phyloP scores from a whole-genome alignment of 2,329 filamentous ascomycete species.

The Apiospora koreana region DNA sequence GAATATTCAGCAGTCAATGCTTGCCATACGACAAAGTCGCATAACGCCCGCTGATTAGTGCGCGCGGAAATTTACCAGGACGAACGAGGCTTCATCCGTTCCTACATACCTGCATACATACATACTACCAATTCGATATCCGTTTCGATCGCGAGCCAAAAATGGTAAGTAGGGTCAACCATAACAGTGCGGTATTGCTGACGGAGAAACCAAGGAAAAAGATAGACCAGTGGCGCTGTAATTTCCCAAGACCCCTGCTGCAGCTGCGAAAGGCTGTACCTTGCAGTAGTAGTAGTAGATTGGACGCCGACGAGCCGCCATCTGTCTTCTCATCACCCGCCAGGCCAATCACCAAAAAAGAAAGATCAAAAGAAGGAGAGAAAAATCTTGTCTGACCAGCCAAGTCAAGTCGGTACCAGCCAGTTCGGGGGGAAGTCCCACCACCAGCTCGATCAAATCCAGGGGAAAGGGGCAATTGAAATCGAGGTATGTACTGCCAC shows the following conservation, averaged over 20 bases:
- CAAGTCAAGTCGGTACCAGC: not conserved
- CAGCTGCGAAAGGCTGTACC: conserved; percentile 6
- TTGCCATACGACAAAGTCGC: not conserved
- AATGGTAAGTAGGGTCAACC: not conserved
- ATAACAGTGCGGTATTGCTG: not conserved
- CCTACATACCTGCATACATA: not conserved
- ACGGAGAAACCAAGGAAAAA: conserved; percentile 14
- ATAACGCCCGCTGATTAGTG: not conserved
- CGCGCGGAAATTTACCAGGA: not conserved
- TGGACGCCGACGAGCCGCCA: conserved; percentile 4
- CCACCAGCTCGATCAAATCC: not conserved
- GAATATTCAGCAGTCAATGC: not conserved
- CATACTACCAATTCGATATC: no score
- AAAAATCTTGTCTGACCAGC: not conserved
- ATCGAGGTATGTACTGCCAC: not conserved
- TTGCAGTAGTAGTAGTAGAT: conserved; percentile 17
- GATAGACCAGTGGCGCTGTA: conserved; percentile 16
- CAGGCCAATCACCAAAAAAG: not conserved
- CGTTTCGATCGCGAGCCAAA: not conserved
- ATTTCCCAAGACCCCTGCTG: conserved; percentile 12
- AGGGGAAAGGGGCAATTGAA: not conserved
- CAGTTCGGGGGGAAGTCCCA: not conserved
- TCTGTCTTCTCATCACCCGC: not conserved
- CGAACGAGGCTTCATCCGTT: not conserved
- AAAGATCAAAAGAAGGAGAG: not conserved